Evolutionary conservation across 148 eudicot species (phyloP).

Genomic region (Persicaria tinctoria): DNA sequence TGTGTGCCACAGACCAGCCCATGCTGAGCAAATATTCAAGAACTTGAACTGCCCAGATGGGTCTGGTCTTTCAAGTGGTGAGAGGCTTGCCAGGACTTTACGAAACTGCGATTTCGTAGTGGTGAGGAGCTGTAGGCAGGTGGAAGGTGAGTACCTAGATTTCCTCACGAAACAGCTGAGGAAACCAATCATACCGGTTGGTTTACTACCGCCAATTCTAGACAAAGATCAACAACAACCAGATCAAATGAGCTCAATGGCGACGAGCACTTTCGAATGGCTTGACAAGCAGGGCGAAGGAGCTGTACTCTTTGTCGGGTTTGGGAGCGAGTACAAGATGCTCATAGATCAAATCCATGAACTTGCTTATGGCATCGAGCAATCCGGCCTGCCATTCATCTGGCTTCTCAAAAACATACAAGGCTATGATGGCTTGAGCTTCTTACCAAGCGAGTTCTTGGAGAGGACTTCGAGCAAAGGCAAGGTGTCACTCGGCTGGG

Average conservation of each 20-base stretch:
- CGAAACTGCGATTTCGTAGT: background rate
- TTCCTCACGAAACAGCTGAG: background rate
- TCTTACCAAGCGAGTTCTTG: background rate
- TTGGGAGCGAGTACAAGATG: slow-evolving; percentile 8
- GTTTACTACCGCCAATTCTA: background rate
- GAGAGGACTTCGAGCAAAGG: background rate
- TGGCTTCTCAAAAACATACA: background rate
- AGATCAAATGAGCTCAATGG: no score
- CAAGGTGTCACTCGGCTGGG: slow-evolving; percentile 1
- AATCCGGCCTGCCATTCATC: background rate
- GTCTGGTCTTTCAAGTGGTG: slow-evolving; percentile 4
- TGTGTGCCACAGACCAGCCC: background rate
- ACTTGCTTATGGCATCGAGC: background rate
- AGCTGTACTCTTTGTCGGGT: background rate
- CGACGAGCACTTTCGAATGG: slow-evolving; percentile 1
- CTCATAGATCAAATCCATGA: background rate
- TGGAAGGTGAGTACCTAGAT: background rate
- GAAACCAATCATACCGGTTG: background rate
- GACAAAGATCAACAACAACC: background rate
- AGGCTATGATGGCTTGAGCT: slow-evolving; percentile 5
- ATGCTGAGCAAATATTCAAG: slow-evolving; percentile 4
- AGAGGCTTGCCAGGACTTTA: slow-evolving; percentile 3
- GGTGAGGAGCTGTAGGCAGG: background rate
- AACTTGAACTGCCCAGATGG: slow-evolving; percentile 1
- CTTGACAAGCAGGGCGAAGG: slow-evolving; percentile 1